Percentiles rank a stretch among this genome's conserved stretches.
phyloP scores from a whole-genome alignment of 306 rosid genomes.

The Cajanus cajan region DNA sequence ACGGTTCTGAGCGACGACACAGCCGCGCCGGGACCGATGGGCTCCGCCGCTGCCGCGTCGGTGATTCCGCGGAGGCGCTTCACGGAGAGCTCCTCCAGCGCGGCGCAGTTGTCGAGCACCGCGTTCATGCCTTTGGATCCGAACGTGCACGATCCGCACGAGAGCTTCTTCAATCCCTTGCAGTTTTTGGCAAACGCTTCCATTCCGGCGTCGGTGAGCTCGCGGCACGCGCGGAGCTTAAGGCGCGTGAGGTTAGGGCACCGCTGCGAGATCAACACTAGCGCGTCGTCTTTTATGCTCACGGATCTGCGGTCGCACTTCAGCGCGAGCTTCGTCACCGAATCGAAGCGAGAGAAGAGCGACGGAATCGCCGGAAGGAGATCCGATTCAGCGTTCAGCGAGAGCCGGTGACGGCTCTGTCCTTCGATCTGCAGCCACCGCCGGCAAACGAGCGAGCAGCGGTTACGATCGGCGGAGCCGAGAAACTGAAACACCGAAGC shows the following conservation, averaged over 20 bases:
- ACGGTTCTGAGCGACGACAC: constrained; percentile 61
- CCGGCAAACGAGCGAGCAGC: constrained; percentile 85
- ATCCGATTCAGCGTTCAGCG: constrained; percentile 70
- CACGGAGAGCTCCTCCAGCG: constrained; percentile 83
- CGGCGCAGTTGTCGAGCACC: constrained; percentile 63
- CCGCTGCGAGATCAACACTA: constrained; percentile 60
- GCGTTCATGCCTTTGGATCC: constrained; percentile 96
- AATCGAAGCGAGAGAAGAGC: constrained; percentile 81
- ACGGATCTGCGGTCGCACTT: constrained; percentile 87
- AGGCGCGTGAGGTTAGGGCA: constrained; percentile 93
- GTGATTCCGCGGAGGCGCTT: constrained; percentile 86
- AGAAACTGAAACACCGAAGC: constrained; percentile 80
- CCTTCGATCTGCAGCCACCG: constrained; percentile 91
- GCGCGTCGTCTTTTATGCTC: constrained; percentile 77
- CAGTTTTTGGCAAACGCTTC: constrained; percentile 77
- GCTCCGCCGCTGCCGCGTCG: constrained; percentile 57
- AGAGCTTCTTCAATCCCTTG: constrained; percentile 85
- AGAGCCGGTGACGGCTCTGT: constrained; percentile 88
- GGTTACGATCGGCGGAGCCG: constrained; percentile 71
- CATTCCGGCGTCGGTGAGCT: constrained; percentile 77
- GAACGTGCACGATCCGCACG: constrained; percentile 91
- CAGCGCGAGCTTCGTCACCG: constrained; percentile 85
- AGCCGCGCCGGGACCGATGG: constrained; percentile 79
- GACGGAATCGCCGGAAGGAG: constrained; percentile 51
- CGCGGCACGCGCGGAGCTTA: constrained; percentile 91